Conservation (phyloP, 202 grass and related monocot genomes). For the Setaria viridis region DNA sequence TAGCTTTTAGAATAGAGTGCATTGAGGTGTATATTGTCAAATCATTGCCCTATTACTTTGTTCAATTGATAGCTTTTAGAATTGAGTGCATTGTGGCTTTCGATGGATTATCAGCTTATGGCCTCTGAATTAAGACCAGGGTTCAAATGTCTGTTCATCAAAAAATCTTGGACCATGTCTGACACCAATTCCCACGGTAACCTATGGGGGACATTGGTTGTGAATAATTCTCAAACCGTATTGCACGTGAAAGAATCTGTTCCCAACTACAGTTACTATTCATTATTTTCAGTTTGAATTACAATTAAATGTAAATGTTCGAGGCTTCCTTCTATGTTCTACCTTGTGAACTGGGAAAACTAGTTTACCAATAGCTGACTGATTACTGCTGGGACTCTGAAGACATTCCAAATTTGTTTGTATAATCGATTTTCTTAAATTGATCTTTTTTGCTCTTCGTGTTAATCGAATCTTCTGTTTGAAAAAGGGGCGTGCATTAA, state of each 20-base stretch:
- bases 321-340: not conserved
- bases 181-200: not conserved
- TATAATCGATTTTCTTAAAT: not conserved
- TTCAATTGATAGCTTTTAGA: not conserved
- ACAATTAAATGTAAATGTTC: not conserved
- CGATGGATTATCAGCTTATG: not conserved
- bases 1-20: not conserved
- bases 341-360: not conserved
- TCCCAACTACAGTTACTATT: not conserved
- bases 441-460: not conserved
- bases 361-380: not conserved
- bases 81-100: not conserved
- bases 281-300: not conserved
- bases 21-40: no score
- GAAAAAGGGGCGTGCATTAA: slow-evolving; percentile 21
- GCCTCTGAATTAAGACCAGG: not conserved
- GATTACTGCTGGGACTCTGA: not conserved
- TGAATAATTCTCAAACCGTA: no score
- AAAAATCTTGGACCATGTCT: slow-evolving; percentile 4
- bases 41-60: no score
- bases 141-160: not conserved
- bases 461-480: slow-evolving; percentile 36
- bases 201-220: no score
- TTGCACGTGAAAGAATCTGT: no score
- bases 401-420: not conserved